Evolutionary conservation across 1,139 yeast species (phyloP).

Genomic region (Diutina catenulata): DNA sequence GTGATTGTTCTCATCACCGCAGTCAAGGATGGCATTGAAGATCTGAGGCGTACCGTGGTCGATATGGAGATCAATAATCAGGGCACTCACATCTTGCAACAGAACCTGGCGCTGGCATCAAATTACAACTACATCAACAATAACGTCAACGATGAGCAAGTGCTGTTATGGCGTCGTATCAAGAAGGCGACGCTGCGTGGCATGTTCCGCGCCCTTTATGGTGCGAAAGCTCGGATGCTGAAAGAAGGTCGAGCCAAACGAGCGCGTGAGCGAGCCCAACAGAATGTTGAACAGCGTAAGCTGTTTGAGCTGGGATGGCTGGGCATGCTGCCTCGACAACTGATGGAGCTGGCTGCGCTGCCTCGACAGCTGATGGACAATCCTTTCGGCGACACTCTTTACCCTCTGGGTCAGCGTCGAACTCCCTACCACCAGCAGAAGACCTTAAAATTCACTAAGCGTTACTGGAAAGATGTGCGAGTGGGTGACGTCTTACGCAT

Average conservation of each 20-base stretch:
- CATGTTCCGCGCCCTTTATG: slow-evolving; percentile 7
- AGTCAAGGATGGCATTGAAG: slow-evolving; percentile 46
- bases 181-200: slow-evolving; percentile 25
- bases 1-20: slow-evolving; percentile 47
- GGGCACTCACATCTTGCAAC: slow-evolving; percentile 27
- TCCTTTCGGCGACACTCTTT: slow-evolving; percentile 1
- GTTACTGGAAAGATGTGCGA: slow-evolving; percentile 39
- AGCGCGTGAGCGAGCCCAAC: slow-evolving; percentile 13
- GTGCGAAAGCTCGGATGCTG: slow-evolving; percentile 21
- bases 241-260: slow-evolving; percentile 28
- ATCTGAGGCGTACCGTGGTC: slow-evolving; percentile 38
- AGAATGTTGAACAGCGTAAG: slow-evolving; percentile 6
- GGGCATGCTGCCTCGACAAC: background rate
- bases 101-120: slow-evolving; percentile 6
- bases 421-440: slow-evolving; percentile 5
- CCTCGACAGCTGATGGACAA: slow-evolving; percentile 2
- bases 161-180: slow-evolving; percentile 49
- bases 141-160: slow-evolving; percentile 35
- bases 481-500: slow-evolving; percentile 45
- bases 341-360: background rate
- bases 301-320: slow-evolving; percentile 3
- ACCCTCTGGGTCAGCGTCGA: slow-evolving; percentile 4
- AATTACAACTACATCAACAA: slow-evolving; percentile 22
- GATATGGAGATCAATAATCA: slow-evolving; percentile 47
- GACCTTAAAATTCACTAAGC: slow-evolving; percentile 6